A percentile compares a stretch with the other conserved stretches of the same genome.
These are phyloP conservation scores for Apiospora sp. DNA, from an alignment of 2,329 filamentous ascomycete species.

Conservation along the genomic window DNA sequence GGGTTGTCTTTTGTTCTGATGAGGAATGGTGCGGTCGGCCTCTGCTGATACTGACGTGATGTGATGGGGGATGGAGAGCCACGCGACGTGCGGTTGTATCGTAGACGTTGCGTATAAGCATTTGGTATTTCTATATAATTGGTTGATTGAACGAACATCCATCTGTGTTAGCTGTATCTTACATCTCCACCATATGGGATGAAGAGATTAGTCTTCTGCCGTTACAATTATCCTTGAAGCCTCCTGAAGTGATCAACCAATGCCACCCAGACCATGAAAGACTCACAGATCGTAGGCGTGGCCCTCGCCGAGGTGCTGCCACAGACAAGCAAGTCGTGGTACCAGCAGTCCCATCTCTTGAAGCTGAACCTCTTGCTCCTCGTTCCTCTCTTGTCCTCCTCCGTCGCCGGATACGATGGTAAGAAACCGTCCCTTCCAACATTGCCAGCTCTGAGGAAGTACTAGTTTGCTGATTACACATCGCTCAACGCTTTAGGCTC, in stretches of 20 bases:
- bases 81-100: too few relatives aligned
- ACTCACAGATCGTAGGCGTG: conserved; percentile 39
- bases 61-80: too few relatives aligned
- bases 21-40: too few relatives aligned
- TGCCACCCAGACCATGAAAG: conserved; percentile 25
- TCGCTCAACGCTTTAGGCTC: conserved; percentile 34
- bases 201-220: too few relatives aligned
- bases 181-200: too few relatives aligned
- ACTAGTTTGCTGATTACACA: conserved; percentile 53
- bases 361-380: conserved; percentile 53
- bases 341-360: conserved; percentile 51
- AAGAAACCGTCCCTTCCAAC: neutral
- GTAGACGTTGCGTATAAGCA: too few relatives aligned
- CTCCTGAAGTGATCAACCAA: neutral
- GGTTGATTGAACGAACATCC: too few relatives aligned
- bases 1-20: too few relatives aligned
- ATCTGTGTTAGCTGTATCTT: too few relatives aligned
- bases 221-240: neutral
- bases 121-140: too few relatives aligned
- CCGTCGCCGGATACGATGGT: conserved; percentile 52
- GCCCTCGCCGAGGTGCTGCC: conserved; percentile 47
- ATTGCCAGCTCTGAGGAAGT: conserved; percentile 30
- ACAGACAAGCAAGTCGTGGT: conserved; percentile 51
- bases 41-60: too few relatives aligned
- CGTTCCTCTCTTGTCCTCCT: conserved; percentile 50